These are phyloP conservation scores for Oehlia diaphana DNA, from an alignment of 192 early-diverging fungal genomes.

Conservation along the genomic window DNA sequence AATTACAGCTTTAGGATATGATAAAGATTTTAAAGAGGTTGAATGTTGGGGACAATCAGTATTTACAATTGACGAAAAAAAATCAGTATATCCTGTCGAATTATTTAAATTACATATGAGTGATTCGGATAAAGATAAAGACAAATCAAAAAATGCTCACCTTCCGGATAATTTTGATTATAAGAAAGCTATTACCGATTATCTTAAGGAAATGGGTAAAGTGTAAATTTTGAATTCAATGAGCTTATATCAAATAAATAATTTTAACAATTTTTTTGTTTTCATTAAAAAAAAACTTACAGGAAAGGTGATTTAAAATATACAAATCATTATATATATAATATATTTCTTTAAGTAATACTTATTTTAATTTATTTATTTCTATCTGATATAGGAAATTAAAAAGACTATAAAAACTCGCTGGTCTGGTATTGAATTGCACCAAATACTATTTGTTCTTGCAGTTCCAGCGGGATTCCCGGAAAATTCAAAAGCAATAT, in stretches of 20 bases:
- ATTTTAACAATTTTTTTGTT: not conserved
- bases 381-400: not conserved
- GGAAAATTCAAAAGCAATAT: constrained; percentile 51
- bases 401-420: not conserved
- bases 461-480: constrained; percentile 57
- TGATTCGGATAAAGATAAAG: constrained; percentile 27
- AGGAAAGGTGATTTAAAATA: too few relatives aligned
- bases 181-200: constrained; percentile 51
- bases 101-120: constrained; percentile 33
- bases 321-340: too few relatives aligned
- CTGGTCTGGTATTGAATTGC: not conserved
- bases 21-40: not conserved
- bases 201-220: constrained; percentile 36
- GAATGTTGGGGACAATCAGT: not conserved
- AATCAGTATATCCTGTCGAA: not conserved
- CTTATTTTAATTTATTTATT: too few relatives aligned
- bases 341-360: too few relatives aligned
- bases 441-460: constrained; percentile 11
- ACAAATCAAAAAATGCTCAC: constrained; percentile 27
- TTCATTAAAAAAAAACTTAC: too few relatives aligned
- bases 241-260: not conserved
- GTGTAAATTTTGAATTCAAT: too few relatives aligned
- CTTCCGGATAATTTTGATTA: constrained; percentile 48
- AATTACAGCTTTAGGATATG: not conserved
- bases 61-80: not conserved